These are phyloP conservation scores for Zizania latifolia DNA, from an alignment of 176 grass and related monocot species.

Conservation along the genomic window DNA sequence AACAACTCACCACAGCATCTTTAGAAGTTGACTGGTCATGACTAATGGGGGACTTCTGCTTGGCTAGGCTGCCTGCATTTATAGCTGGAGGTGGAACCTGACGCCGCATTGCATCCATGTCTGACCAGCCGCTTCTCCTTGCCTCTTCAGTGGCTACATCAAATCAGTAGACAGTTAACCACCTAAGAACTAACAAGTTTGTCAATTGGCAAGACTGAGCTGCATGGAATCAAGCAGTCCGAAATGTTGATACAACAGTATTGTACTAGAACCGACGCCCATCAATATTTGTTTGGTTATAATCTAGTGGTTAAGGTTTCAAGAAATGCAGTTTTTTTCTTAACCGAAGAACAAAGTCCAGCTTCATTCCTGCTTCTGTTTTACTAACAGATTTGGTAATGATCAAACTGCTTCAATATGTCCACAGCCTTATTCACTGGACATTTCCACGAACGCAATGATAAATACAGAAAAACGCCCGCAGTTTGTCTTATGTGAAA, in stretches of 20 bases:
- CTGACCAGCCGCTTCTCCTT: slow-evolving; percentile 65
- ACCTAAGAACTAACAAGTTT: neutral
- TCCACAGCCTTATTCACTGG: neutral
- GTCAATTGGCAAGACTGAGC: neutral
- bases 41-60: slow-evolving; percentile 52
- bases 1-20: slow-evolving; percentile 61
- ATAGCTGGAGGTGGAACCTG: slow-evolving; percentile 52
- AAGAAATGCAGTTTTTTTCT: neutral
- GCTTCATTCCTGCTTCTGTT: neutral
- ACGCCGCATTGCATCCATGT: slow-evolving; percentile 48
- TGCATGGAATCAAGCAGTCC: neutral
- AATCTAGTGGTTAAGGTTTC: neutral
- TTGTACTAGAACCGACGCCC: neutral
- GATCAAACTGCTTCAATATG: neutral
- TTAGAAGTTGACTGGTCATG: slow-evolving; percentile 39
- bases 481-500: slow-evolving; percentile 4
- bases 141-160: slow-evolving; percentile 63
- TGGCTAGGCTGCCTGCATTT: slow-evolving; percentile 58
- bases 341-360: neutral
- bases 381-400: neutral
- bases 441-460: neutral
- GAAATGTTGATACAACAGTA: neutral
- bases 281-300: neutral
- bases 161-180: slow-evolving; percentile 2
- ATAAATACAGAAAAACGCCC: neutral